Evolutionary conservation across 768 basidiomycete species (phyloP), one percentile per base, ranked within the genome.

Genomic region (Leucocoprinus leucothites): DNA sequence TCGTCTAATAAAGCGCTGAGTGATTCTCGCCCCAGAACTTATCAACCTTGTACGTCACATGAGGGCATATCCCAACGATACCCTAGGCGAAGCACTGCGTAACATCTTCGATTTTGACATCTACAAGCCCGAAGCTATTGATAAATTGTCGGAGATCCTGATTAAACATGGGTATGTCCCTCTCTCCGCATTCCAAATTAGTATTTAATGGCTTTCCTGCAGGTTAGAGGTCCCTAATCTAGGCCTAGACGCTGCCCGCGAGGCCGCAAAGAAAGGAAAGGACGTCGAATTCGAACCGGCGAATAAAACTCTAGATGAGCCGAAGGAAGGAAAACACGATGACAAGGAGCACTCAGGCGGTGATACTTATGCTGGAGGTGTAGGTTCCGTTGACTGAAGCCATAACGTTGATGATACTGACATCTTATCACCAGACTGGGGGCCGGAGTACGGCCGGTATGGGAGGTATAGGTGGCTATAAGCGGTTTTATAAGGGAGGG

Each of bases 101-200:
- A 87, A 86, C 61, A 72, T 86, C 9, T 87, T 87, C 60, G 85
- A 87, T 63, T 87, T 86, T 53, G 85, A 87, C 62, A 74, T 87
- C 5, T 84, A 84, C 65, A 82, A 80, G 59, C 80, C 79, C 1
- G 85, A 86, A 60, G 84, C 81, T 5, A 82, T 84, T 38, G 81
- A 85, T 46, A 81, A 80, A 61, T 70, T 87, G 18, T 74, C 74
- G 0, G 75, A 80, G 24, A 84, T 86, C 24, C 67, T 87, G 34
- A 70, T 78, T 46, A 78, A 78, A 53, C 83, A 86, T 58, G 85
- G 84, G 85, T 86, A 56, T 19, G 25, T 35, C 1, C 48, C 19
- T 13, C 8, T 18, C 1, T 38, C n/a, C n/a, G n/a, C 47, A 14
- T 49, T 13, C 13, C 42, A 35, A 51, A 21, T 21, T 16, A 3